These are phyloP conservation scores for Venturia nashicola DNA, from an alignment of 2,329 filamentous ascomycete species.

Conservation along the genomic window DNA sequence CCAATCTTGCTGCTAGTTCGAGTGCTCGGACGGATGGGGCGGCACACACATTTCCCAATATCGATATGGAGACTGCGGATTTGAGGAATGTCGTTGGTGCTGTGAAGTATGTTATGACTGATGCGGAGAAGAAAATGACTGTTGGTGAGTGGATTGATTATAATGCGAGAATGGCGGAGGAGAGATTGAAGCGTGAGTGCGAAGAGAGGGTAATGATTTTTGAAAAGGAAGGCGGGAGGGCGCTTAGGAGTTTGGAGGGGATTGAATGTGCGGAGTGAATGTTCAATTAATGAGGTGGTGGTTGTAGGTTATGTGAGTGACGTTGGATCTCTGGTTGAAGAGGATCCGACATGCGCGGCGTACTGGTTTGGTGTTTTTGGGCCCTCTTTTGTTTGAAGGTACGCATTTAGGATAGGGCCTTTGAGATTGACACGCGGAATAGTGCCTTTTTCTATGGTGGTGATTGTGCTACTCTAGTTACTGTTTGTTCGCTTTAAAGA, in stretches of 20 bases:
- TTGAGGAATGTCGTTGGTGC: conserved; percentile 34
- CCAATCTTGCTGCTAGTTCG: not conserved
- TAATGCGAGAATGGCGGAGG: conserved; percentile 71
- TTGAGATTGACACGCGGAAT: not conserved
- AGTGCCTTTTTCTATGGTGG: no score
- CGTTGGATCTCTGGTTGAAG: not conserved
- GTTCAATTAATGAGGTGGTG: not conserved
- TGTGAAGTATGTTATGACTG: conserved; percentile 51
- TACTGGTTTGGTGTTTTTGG: not conserved
- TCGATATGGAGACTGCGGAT: conserved; percentile 26
- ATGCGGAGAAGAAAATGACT: conserved; percentile 75
- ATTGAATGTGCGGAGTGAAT: conserved; percentile 32
- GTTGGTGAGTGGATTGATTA: conserved; percentile 86
- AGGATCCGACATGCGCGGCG: not conserved
- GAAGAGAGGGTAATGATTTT: conserved; percentile 73
- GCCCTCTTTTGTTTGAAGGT: not conserved
- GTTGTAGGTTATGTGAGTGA: not conserved
- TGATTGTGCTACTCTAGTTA: no score
- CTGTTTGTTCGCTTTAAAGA: no score
- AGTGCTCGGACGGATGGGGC: conserved; percentile 12
- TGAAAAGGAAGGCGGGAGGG: conserved; percentile 68
- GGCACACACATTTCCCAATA: conserved; percentile 13
- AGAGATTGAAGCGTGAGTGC: conserved; percentile 65
- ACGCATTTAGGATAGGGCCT: not conserved
- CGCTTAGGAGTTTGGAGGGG: conserved; percentile 65